Percentiles rank a stretch among this genome's conserved stretches.
Evolutionary conservation across 768 basidiomycete genomes (phyloP).

Genomic region (Pleurotus sapidus): DNA sequence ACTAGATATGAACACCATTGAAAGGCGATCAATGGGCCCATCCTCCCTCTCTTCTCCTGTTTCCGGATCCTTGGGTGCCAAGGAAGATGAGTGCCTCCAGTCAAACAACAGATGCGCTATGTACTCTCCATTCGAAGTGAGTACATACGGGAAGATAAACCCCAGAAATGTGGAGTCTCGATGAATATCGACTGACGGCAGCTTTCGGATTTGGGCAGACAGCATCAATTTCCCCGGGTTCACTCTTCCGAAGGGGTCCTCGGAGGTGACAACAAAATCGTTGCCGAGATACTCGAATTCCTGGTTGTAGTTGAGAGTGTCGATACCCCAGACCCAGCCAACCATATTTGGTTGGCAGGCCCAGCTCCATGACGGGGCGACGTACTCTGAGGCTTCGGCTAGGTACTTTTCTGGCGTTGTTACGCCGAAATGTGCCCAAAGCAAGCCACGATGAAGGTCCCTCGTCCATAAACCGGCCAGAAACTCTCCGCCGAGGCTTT

Average conservation of each 20-base stretch:
- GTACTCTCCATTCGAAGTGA: not conserved
- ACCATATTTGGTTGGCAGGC: not conserved
- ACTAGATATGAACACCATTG: not conserved
- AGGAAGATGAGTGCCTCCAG: not conserved
- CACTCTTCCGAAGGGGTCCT: not conserved
- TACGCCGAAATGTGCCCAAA: not conserved
- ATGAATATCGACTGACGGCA: not conserved
- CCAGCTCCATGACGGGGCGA: conserved; percentile 3
- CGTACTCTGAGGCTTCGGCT: not conserved
- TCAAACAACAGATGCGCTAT: not conserved
- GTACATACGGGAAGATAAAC: not conserved
- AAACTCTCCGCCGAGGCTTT: not conserved
- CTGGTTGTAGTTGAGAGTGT: not conserved
- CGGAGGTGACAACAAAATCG: not conserved
- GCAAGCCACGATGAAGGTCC: not conserved
- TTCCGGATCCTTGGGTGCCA: not conserved
- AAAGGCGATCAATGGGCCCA: not conserved
- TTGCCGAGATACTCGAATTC: conserved; percentile 1
- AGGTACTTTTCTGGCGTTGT: not conserved
- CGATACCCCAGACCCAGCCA: not conserved
- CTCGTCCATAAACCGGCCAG: not conserved
- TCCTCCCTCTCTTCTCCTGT: not conserved
- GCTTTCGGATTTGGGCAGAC: not conserved
- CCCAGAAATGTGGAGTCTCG: not conserved
- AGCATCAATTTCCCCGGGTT: not conserved